Evolutionary conservation across 2,329 filamentous ascomycete species (phyloP), one percentile per base, ranked within the genome.

Genomic region (Tolypocladium inflatum): DNA sequence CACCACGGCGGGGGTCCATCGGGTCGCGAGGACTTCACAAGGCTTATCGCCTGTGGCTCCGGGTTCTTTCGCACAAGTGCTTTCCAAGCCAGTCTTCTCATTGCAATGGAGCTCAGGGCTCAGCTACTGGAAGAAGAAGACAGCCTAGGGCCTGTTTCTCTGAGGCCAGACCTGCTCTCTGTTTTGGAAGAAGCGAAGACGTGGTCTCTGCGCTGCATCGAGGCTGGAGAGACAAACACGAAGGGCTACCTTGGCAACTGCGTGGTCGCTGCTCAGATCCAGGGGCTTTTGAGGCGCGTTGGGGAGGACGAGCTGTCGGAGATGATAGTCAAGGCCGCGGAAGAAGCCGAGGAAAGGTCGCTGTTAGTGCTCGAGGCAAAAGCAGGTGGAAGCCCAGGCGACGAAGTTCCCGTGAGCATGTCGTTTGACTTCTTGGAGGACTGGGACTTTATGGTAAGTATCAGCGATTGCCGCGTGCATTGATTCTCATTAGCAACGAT

Each of bases 181-280:
- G 69, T 76, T 1, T 30, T 83, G 5, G 65, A 74, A 0, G 75
- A 81, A 13, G 68, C 72, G 0, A 73, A 70, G 42, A 54, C 55
- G 0, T 82, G 76, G 76, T 63, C 64, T 1, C 63, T 78, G 51
- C 61, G 63, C 7, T 70, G 68, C 10, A 70, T 83, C n/a, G 62
- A 73, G 52, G 72, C 71, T 0, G 81, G 80, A 2, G 80, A 84
- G 66, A 83, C 80, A 0, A 84, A 83, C 57, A 68, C 79, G 23
- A 84, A 84, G 61, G 78, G 78, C 0, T 77, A 77, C 45, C 54
- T 84, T 21, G 71, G 83, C 15, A 60, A 69, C 0, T 63, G 52
- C 1, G 21, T 66, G 4, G 26, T 66, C 1, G 8, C 45, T 2
- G 71, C 73, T 0, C 73, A 81, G 50, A 68, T 83, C 0, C 69